Conservation (phyloP, 768 basidiomycete genomes). For the Chlorophyllum brunneum region DNA sequence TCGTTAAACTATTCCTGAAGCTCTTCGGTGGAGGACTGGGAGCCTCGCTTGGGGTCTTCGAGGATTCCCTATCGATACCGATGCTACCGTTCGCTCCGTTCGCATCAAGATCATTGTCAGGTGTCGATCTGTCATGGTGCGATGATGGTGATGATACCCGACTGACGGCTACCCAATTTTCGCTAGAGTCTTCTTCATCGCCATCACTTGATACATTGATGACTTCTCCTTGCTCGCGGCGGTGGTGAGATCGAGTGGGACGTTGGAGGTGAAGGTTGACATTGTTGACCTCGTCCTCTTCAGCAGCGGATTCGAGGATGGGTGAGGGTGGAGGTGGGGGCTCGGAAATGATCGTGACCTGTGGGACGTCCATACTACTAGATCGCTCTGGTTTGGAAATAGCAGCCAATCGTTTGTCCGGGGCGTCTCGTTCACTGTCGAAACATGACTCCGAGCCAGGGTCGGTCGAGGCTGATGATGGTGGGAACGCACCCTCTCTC, state of each 20-base stretch:
- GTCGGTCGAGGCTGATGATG: background rate
- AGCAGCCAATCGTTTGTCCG: background rate
- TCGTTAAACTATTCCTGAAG: conserved; percentile 43
- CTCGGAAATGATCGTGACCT: conserved; percentile 5
- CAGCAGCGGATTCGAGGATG: conserved; percentile 5
- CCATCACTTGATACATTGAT: background rate
- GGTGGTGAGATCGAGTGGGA: background rate
- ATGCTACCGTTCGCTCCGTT: conserved; percentile 2
- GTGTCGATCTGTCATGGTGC: conserved; percentile 15
- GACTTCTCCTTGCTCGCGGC: background rate
- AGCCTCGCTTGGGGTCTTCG: conserved; percentile 18
- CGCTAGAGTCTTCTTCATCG: background rate
- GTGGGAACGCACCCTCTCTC: conserved; percentile 16
- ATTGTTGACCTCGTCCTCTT: background rate
- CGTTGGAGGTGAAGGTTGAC: background rate
- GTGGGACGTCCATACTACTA: conserved; percentile 1
- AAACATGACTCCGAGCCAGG: conserved; percentile 1
- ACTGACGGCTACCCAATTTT: conserved; percentile 14
- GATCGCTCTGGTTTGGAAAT: background rate
- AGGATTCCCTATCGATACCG: conserved; percentile 12
- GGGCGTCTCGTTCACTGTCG: conserved; percentile 1
- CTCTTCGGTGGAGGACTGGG: conserved; percentile 51
- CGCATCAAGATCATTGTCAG: conserved; percentile 12
- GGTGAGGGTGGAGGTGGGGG: conserved; percentile 7
- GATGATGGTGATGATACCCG: conserved; percentile 14